These are phyloP conservation scores for Claviceps citrina DNA, from an alignment of 2,329 filamentous ascomycete genomes.

Conservation along the genomic window DNA sequence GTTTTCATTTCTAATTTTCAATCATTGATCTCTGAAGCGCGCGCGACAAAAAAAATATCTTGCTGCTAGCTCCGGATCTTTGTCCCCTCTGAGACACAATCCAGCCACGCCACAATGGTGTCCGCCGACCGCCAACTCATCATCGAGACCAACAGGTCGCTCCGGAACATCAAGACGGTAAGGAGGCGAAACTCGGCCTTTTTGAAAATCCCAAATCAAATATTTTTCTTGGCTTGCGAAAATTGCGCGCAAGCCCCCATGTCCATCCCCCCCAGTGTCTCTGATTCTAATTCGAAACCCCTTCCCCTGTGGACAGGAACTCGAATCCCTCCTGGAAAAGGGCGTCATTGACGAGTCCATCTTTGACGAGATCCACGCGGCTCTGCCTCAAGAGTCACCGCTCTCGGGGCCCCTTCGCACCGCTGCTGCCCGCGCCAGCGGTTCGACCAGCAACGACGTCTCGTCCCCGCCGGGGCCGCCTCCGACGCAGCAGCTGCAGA, in stretches of 20 bases:
- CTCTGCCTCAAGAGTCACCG: conserved; percentile 58
- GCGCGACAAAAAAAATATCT: too few species aligned
- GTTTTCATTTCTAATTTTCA: too few species aligned
- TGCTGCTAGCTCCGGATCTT: not conserved
- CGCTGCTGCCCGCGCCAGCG: conserved; percentile 17
- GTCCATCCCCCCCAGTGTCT: too few species aligned
- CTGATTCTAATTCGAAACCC: too few species aligned
- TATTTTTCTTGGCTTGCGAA: too few species aligned
- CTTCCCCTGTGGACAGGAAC: conserved; percentile 44
- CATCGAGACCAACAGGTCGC: conserved; percentile 65
- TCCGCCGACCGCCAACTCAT: conserved; percentile 40
- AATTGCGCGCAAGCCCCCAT: too few species aligned
- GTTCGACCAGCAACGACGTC: conserved; percentile 9
- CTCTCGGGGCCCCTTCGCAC: conserved; percentile 34
- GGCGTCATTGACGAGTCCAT: conserved; percentile 60
- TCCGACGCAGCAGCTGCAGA: conserved; percentile 26
- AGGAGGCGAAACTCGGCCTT: too few species aligned
- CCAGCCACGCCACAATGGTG: conserved; percentile 22
- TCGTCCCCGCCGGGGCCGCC: conserved; percentile 12
- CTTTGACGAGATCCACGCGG: conserved; percentile 57
- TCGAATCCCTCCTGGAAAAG: conserved; percentile 75
- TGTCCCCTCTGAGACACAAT: not conserved
- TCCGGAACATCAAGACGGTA: conserved; percentile 76
- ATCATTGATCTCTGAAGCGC: too few species aligned
- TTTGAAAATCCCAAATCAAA: too few species aligned